phyloP scores from a whole-genome alignment of 352 stramenopile species.

The Globisporangium polare region DNA sequence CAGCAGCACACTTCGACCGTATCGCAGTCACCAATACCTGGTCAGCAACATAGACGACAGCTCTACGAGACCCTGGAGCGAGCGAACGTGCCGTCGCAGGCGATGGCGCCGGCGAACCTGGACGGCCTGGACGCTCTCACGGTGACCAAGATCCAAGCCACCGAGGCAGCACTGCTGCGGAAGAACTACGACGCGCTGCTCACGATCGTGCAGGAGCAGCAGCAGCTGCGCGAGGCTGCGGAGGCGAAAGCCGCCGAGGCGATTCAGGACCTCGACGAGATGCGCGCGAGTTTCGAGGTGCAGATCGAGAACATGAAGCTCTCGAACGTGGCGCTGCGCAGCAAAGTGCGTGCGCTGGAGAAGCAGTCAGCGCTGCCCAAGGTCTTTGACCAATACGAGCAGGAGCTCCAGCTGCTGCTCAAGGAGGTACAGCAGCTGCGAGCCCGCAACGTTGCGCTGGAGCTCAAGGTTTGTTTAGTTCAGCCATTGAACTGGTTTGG shows the following conservation, averaged over 20 bases:
- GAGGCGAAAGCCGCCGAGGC: constrained; percentile 40
- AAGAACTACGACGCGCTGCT: constrained; percentile 81
- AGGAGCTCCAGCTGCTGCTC: constrained; percentile 48
- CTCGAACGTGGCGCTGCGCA: constrained; percentile 46
- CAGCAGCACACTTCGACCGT: background rate
- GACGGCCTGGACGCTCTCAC: constrained; percentile 52
- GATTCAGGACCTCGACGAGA: constrained; percentile 48
- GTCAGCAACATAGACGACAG: background rate
- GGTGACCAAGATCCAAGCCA: constrained; percentile 45
- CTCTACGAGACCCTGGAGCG: constrained; percentile 12
- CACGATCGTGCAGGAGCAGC: constrained; percentile 70
- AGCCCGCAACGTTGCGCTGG: constrained; percentile 54
- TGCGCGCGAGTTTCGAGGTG: constrained; percentile 48
- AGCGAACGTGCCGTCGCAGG: constrained; percentile 23
- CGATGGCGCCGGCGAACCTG: constrained; percentile 39
- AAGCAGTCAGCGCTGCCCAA: constrained; percentile 34
- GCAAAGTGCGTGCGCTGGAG: constrained; percentile 66
- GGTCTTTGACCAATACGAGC: constrained; percentile 76
- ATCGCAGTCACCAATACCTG: background rate
- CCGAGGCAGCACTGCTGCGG: constrained; percentile 56
- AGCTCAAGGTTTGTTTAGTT: constrained; percentile 40
- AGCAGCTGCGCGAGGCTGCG: constrained; percentile 50
- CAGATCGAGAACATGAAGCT: constrained; percentile 82
- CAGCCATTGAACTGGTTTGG: background rate
- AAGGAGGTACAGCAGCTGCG: constrained; percentile 58